A percentile compares a stretch with the other conserved stretches of the same genome.
phyloP scores from a whole-genome alignment of 2,329 filamentous ascomycete species.

The Phialophora expanda region DNA sequence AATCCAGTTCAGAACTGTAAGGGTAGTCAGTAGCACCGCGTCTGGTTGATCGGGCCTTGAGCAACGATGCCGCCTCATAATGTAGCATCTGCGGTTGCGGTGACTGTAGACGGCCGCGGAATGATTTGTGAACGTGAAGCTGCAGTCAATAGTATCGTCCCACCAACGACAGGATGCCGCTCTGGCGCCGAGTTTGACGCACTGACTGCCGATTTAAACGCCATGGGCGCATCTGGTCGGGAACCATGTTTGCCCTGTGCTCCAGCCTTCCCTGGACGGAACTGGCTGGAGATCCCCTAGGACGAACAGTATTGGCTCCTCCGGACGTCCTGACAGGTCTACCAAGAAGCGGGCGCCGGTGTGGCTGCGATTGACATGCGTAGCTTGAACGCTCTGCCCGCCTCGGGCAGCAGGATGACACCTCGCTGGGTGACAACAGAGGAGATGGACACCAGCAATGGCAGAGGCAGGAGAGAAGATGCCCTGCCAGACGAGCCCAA shows the following conservation, averaged over 20 bases:
- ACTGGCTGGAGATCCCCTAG: slow-evolving; percentile 12
- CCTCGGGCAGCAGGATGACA: not conserved
- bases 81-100: slow-evolving; percentile 23
- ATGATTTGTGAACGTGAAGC: slow-evolving; percentile 31
- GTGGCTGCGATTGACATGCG: slow-evolving; percentile 25
- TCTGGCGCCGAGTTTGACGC: slow-evolving; percentile 15
- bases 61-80: slow-evolving; percentile 22
- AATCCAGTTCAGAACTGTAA: slow-evolving; percentile 10
- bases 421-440: not conserved
- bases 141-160: slow-evolving; percentile 23
- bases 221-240: slow-evolving; percentile 2
- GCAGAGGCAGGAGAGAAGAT: not conserved
- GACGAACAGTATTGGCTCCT: slow-evolving; percentile 11
- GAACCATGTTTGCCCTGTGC: slow-evolving; percentile 17
- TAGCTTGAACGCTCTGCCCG: slow-evolving; percentile 8
- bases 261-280: slow-evolving; percentile 11
- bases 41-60: slow-evolving; percentile 24
- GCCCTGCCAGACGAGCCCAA: not conserved
- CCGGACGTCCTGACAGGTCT: slow-evolving; percentile 21
- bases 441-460: not conserved
- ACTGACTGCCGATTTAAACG: slow-evolving; percentile 16
- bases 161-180: slow-evolving; percentile 6
- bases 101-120: slow-evolving; percentile 27
- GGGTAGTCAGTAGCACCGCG: slow-evolving; percentile 24
- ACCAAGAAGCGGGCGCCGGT: slow-evolving; percentile 5